Evolutionary conservation across 305 asterid species (phyloP), one percentile per base, ranked within the genome.

Genomic region (Stenogyne calaminthoides): DNA sequence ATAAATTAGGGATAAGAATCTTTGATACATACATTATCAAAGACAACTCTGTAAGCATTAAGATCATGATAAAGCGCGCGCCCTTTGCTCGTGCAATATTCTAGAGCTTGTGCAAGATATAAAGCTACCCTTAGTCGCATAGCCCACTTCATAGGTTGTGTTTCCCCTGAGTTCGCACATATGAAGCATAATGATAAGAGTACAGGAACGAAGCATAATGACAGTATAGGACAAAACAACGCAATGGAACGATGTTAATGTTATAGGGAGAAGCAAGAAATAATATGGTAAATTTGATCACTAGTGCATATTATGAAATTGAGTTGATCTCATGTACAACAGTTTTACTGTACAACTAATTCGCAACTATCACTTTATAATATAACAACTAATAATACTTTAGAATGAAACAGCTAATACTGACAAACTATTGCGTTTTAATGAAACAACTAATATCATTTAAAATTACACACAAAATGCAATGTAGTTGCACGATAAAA

Each of bases 91-190:
- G 96, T 93, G 86, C 97, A 93, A 76, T 88, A 91, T 78, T 93
- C 98, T 70, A 91, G 83, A 70, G 97, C 98, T 84, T 93, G 92
- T n/a, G 96, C 98, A 76, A 91, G 87, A 82, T 80, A 93, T 36
- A 91, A 82, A 71, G 98, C 94, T 61, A 93, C 97, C 80, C 98
- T 85, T 80, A 93, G 84, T 76, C 98, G 89, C 96, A 93, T 91
- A 22, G 96, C 87, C 98, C 98, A 93, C 82, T 89, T 88, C 98
- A 93, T 93, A 2, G 97, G 97, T 64, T 93, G 97, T 49, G 96
- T 57, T 80, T 90, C 93, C 97, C 98, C 96, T 89, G 84, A 73
- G 70, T 68, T 66, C 70, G 62, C 47, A 64, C 29, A 72, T 61
- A 77, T 75, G 65, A 64, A 64, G 22, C 57, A 64, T 75, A 71